Percentiles rank a stretch among this genome's conserved stretches.
These are phyloP conservation scores for Pseudonitzschia delicatissima DNA, from an alignment of 108 stramenopile genomes.

Conservation along the genomic window DNA sequence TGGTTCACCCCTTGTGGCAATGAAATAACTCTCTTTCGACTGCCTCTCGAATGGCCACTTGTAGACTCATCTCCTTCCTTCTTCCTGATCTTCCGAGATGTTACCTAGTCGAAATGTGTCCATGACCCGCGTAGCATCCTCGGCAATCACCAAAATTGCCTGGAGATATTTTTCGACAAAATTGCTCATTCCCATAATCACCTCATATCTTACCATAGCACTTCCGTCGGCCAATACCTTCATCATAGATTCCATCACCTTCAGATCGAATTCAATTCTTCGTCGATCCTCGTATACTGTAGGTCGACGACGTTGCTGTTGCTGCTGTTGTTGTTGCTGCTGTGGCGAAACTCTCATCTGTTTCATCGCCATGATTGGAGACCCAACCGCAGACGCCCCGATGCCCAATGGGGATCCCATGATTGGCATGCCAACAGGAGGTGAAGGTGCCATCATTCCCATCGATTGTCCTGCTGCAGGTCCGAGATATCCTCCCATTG, in stretches of 20 bases:
- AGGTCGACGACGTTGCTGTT: constrained; percentile 21
- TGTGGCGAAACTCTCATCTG: constrained; percentile 11
- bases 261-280: constrained; percentile 40
- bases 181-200: constrained; percentile 57
- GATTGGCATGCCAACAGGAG: constrained; percentile 6
- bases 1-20: constrained; percentile 45
- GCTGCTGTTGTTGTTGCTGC: background rate
- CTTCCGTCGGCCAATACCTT: constrained; percentile 60
- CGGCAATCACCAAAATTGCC: constrained; percentile 74
- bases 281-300: constrained; percentile 45
- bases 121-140: constrained; percentile 32
- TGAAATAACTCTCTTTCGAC: constrained; percentile 18
- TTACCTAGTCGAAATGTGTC: constrained; percentile 13
- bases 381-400: background rate
- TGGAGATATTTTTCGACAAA: constrained; percentile 79
- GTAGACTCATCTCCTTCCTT: background rate
- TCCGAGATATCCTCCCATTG: background rate
- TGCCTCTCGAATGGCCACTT: background rate
- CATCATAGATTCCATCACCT: constrained; percentile 26
- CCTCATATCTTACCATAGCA: constrained; percentile 84
- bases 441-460: background rate
- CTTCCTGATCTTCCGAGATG: constrained; percentile 21
- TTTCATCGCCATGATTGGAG: background rate
- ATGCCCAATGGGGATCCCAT: constrained; percentile 10
- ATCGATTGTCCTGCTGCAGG: background rate